Percentiles rank a stretch among this genome's conserved stretches.
Evolutionary conservation across 1,139 yeast genomes (phyloP).

Genomic region (Taiozyma onychis): DNA sequence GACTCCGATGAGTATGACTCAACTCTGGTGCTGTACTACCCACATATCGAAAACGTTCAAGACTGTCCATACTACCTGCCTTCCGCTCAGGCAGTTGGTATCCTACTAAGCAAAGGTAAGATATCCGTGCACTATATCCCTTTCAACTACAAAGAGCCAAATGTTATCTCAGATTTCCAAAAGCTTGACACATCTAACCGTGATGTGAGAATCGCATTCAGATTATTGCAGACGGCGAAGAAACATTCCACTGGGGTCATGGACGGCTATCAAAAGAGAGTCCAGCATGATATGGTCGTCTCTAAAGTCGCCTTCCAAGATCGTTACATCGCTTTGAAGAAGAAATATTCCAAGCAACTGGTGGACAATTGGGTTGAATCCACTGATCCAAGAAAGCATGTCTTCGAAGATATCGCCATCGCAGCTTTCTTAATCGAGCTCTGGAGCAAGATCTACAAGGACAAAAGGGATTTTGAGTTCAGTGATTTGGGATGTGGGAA

Average conservation of each 20-base stretch:
- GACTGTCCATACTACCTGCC: slow-evolving; percentile 88
- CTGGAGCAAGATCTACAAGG: slow-evolving; percentile 60
- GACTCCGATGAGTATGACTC: slow-evolving; percentile 30
- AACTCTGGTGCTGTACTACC: slow-evolving; percentile 63
- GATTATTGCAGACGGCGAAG: slow-evolving; percentile 70
- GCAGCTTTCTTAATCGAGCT: slow-evolving; percentile 92
- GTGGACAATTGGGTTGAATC: slow-evolving; percentile 89
- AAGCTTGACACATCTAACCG: slow-evolving; percentile 46
- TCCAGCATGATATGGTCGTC: slow-evolving; percentile 82
- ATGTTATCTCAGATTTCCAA: slow-evolving; percentile 27
- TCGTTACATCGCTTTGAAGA: slow-evolving; percentile 72
- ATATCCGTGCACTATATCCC: slow-evolving; percentile 82
- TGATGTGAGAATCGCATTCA: slow-evolving; percentile 72
- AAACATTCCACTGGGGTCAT: slow-evolving; percentile 82
- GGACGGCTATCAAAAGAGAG: slow-evolving; percentile 83
- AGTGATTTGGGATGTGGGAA: slow-evolving; percentile 96
- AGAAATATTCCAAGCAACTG: slow-evolving; percentile 67
- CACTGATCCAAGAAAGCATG: slow-evolving; percentile 94
- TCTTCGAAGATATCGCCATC: slow-evolving; percentile 92
- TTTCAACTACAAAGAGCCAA: slow-evolving; percentile 35
- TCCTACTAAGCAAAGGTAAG: slow-evolving; percentile 36
- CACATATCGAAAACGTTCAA: slow-evolving; percentile 57
- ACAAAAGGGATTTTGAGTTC: slow-evolving; percentile 53
- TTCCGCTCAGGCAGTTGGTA: slow-evolving; percentile 74
- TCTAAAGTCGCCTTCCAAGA: slow-evolving; percentile 81